Conservation (phyloP, 2,329 filamentous ascomycete species). For the Diaporthe destruens region DNA sequence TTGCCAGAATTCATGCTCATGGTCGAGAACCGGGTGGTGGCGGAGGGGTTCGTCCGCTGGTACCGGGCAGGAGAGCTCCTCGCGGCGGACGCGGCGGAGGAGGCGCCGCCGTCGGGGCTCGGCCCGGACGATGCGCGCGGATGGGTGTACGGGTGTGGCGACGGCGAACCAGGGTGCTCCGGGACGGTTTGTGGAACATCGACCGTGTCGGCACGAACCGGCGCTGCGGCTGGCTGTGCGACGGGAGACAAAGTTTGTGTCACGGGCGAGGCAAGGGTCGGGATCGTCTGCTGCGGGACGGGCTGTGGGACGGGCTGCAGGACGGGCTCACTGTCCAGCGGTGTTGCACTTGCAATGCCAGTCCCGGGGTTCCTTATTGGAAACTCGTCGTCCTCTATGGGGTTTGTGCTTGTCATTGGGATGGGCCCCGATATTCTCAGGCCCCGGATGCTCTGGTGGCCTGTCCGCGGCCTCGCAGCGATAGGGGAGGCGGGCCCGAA, state of each 20-base stretch:
- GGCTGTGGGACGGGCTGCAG: constrained; percentile 40
- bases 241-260: constrained; percentile 31
- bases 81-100: constrained; percentile 33
- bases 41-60: constrained; percentile 55
- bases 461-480: constrained; percentile 56
- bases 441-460: constrained; percentile 65
- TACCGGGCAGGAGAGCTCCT: constrained; percentile 46
- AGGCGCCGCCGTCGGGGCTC: constrained; percentile 41
- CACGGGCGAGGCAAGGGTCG: constrained; percentile 37
- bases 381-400: constrained; percentile 66
- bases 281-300: constrained; percentile 44
- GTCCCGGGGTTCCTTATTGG: constrained; percentile 61
- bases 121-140: constrained; percentile 41
- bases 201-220: constrained; percentile 41
- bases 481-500: constrained; percentile 47
- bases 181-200: constrained; percentile 42
- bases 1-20: constrained; percentile 57
- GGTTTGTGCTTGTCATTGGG: constrained; percentile 58
- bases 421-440: constrained; percentile 71
- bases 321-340: constrained; percentile 42
- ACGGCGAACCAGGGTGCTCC: constrained; percentile 45
- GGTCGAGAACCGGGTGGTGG: constrained; percentile 61
- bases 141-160: constrained; percentile 43
- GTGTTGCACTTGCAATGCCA: constrained; percentile 52
- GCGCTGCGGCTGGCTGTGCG: constrained; percentile 23